Evolutionary conservation across 108 stramenopile genomes (phyloP), one percentile per base, ranked within the genome.

Genomic region (Chaetoceros tenuissimus): DNA sequence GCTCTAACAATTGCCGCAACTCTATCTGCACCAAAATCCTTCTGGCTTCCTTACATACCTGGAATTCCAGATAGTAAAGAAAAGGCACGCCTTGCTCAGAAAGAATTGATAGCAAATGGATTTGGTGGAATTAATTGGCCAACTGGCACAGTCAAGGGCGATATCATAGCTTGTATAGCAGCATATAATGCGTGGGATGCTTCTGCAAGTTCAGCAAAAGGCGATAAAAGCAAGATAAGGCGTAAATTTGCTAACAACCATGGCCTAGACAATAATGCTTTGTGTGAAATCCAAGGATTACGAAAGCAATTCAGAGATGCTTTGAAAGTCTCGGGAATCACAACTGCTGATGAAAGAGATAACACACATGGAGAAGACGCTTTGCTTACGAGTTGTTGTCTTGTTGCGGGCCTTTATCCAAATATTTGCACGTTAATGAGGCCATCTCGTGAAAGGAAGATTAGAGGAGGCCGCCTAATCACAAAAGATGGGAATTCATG

Each of bases 1-100:
- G 78, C 78, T 22, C 49, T 94, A 48, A 92, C 84, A 18, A 63
- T 87, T 20, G 88, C 86, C 0, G 81, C 85, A 8, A 53, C 63
- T 19, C 68, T 89, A 28, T 73, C 80, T 0, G 57, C 55, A 46
- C 48, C 76, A 23, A 83, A 78, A 23, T 70, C 75, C 2, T 63
- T 72, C 24, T 84, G 78, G 31, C 46, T 56, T 16, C 60, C 67
- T 2, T 53, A 21, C 44, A 25, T n/a, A 5, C 53, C 27, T 51
- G 51, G 57, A 13, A 24, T 7, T 3, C 29, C 10, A 51, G 56
- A 31, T 53, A 49, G 24, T 31, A 53, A 46, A 0, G 51, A 46
- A 8, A 54, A 72, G 54, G 75, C 59, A 25, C 30, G 68, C 21
- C 57, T 63, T 5, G 24, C n/a, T 16, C 59, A 52, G 29, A 53